A percentile compares a stretch with the other conserved stretches of the same genome.
Evolutionary conservation across 2,329 filamentous ascomycete species (phyloP).

Genomic region (Delphinella strobiligena): DNA sequence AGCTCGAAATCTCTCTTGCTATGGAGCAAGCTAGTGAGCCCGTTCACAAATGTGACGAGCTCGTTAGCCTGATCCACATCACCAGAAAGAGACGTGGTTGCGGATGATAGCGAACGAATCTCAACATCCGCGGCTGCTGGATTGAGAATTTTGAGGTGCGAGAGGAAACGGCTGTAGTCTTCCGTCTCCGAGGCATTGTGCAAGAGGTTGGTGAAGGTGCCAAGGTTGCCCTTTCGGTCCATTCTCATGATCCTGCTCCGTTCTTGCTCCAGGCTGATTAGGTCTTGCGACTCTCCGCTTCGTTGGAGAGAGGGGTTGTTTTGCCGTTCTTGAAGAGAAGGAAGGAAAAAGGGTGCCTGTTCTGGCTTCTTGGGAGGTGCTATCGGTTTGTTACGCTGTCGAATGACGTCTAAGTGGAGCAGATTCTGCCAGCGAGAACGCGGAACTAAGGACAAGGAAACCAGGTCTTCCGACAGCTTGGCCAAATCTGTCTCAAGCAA

Average conservation of each 20-base stretch:
- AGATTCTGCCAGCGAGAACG: constrained; percentile 90
- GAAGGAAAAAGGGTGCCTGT: constrained; percentile 91
- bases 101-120: constrained; percentile 60
- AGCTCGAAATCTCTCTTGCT: constrained; percentile 78
- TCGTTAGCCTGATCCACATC: constrained; percentile 43
- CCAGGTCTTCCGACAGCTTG: constrained; percentile 60
- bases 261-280: constrained; percentile 22
- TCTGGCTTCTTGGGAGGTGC: constrained; percentile 85
- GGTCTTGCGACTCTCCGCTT: constrained; percentile 16
- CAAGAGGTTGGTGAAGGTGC: constrained; percentile 38
- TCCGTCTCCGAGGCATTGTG: constrained; percentile 35
- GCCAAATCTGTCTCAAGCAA: constrained; percentile 37
- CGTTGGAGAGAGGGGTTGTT: constrained; percentile 17
- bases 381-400: constrained; percentile 85
- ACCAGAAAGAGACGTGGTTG: constrained; percentile 22
- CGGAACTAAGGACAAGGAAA: constrained; percentile 80
- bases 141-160: constrained; percentile 66
- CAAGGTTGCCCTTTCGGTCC: constrained; percentile 10
- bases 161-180: constrained; percentile 57
- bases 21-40: constrained; percentile 58
- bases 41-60: constrained; percentile 66
- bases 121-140: constrained; percentile 84
- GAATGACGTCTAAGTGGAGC: constrained; percentile 78
- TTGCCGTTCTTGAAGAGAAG: constrained; percentile 42
- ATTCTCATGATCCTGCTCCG: constrained; percentile 20